Conservation (phyloP, 1,284 basidiomycete genomes). For the Psilocybe mexicana region DNA sequence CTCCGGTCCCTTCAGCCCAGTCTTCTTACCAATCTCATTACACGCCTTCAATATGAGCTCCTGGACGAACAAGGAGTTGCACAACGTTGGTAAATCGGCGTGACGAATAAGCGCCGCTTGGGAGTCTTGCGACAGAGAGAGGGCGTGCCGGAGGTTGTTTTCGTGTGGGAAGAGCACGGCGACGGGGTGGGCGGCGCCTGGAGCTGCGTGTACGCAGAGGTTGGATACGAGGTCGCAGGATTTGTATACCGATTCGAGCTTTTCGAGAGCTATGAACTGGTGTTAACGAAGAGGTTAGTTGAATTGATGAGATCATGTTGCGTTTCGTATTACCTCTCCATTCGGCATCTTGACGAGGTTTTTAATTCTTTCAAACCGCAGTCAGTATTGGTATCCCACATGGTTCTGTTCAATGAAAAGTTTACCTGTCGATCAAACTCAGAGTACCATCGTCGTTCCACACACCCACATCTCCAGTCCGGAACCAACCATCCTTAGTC, state of each 20-base stretch:
- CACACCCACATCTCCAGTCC: conserved; percentile 85
- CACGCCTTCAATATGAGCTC: conserved; percentile 77
- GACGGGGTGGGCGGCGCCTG: conserved; percentile 82
- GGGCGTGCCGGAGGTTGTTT: conserved; percentile 60
- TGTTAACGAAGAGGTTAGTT: not conserved
- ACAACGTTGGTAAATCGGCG: conserved; percentile 55
- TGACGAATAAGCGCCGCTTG: conserved; percentile 8
- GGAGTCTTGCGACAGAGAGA: conserved; percentile 35
- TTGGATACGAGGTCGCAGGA: conserved; percentile 76
- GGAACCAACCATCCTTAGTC: conserved; percentile 84
- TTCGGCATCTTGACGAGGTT: conserved; percentile 85
- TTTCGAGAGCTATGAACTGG: conserved; percentile 87
- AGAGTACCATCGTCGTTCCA: conserved; percentile 89
- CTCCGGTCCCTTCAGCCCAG: conserved; percentile 84
- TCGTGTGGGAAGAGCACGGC: conserved; percentile 81
- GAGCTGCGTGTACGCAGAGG: conserved; percentile 80
- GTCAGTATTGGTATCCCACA: not conserved
- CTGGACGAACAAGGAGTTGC: conserved; percentile 59
- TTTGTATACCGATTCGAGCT: conserved; percentile 85
- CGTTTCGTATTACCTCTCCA: conserved; percentile 57
- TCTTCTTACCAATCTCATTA: conserved; percentile 81
- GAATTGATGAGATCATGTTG: not conserved
- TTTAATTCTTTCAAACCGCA: conserved; percentile 53
- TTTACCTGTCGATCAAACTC: conserved; percentile 73
- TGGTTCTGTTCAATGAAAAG: not conserved